Evolutionary conservation across 345 rosid species (phyloP).

Genomic region (Sisymbrium irio): DNA sequence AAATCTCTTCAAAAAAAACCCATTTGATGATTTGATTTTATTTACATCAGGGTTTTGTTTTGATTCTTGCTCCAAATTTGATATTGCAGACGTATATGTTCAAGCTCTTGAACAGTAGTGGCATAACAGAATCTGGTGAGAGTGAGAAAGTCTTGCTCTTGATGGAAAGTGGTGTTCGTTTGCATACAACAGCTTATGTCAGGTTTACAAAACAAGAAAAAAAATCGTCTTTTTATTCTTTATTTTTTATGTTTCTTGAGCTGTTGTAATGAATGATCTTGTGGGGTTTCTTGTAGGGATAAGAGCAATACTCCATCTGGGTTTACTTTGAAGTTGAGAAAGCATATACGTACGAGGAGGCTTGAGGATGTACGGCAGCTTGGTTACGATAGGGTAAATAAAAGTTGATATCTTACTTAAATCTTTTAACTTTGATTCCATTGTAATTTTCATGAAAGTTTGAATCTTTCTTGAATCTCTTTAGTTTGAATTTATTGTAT

Average conservation of each 20-base stretch:
- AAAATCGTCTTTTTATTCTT: background rate
- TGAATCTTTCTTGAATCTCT: background rate
- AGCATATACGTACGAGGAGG: constrained; percentile 90
- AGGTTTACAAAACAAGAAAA: constrained; percentile 38
- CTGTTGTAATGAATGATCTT: background rate
- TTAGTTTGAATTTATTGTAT: background rate
- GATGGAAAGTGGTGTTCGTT: constrained; percentile 95
- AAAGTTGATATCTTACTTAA: background rate
- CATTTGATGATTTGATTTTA: background rate
- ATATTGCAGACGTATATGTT: constrained; percentile 72
- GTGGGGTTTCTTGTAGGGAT: constrained; percentile 47
- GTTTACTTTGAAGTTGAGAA: constrained; percentile 87
- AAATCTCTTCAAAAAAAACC: background rate
- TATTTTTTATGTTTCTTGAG: background rate
- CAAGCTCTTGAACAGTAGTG: constrained; percentile 98
- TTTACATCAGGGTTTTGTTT: background rate
- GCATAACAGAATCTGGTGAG: constrained; percentile 94
- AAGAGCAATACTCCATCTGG: constrained; percentile 98
- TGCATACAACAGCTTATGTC: constrained; percentile 86
- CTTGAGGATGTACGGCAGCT: constrained; percentile 98
- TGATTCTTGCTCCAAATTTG: background rate
- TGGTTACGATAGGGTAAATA: constrained; percentile 89
- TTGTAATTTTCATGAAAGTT: background rate
- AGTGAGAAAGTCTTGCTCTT: constrained; percentile 88
- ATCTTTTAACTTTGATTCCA: background rate